Evolutionary conservation across 306 rosid species (phyloP), one percentile per base, ranked within the genome.

Genomic region (Castanea sativa): DNA sequence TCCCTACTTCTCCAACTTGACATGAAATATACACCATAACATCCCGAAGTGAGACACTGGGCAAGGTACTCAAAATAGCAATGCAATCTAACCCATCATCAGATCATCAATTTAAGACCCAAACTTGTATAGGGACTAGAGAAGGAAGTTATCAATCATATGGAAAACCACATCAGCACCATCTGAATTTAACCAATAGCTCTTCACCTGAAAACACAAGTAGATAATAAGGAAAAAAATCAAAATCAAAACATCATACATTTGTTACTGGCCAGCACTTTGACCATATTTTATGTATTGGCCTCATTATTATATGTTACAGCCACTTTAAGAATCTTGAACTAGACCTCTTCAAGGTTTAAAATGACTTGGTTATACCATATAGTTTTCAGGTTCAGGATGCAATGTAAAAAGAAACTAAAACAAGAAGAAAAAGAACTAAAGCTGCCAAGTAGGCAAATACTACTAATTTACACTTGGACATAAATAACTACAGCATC

Each of bases 111-210:
- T 45, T 60, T 41, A 77, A 23, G 53, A 69, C 27, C 59, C 27
- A 41, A 77, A 75, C 71, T 55, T 30, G 53, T 7, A 71, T 35
- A 76, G 69, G 21, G 72, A 59, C 83, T 87, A 87, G 67, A 91
- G 87, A 78, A 88, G 90, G 79, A 95, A 92, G 85, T 88, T 87
- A 82, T 92, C 99, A 58, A 92, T 92, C 86, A 95, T 92, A 78
- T 95, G 99, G 82, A 75, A 86, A 79, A 92, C 93, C 82, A 95
- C 99, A 82, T 90, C 98, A 1, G 95, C 93, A 69, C 99, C 98
- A 83, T 95, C 99, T 21, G 98, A 94, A 88, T 92, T 93, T 77
- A 91, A 58, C 97, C 98, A 92, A 82, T 90, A 92, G 45, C 86
- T 90, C 90, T 92, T 91, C 83, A 95, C 99, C 99, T 95, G 91